Conservation (phyloP, 2,329 filamentous ascomycete genomes). For the Exophiala alcalophila region DNA sequence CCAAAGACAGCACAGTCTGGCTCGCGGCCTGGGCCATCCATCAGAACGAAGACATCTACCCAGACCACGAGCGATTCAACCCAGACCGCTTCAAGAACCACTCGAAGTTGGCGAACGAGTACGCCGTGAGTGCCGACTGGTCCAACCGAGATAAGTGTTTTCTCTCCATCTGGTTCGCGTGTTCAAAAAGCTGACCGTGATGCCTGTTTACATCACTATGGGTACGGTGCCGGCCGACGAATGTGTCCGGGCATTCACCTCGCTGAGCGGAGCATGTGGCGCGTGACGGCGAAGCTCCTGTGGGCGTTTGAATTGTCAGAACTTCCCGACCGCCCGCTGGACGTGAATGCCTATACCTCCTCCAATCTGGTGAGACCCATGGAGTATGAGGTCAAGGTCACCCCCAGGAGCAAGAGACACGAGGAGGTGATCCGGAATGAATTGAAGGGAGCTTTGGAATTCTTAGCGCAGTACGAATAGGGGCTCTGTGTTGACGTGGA, state of each 20-base stretch:
- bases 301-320: conserved; percentile 45
- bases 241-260: conserved; percentile 51
- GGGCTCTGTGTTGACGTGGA: no score
- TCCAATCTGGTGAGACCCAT: conserved; percentile 16
- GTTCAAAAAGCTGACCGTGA: conserved; percentile 3
- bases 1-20: conserved; percentile 47
- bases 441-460: conserved; percentile 8
- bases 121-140: conserved; percentile 36
- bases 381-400: conserved; percentile 10
- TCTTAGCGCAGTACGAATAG: conserved; percentile 15
- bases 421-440: conserved; percentile 4
- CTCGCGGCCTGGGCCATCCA: conserved; percentile 47
- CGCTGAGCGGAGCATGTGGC: conserved; percentile 49
- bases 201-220: conserved; percentile 19
- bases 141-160: conserved; percentile 33
- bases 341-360: conserved; percentile 16
- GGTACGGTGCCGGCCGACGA: conserved; percentile 44
- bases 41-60: conserved; percentile 41
- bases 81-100: conserved; percentile 38
- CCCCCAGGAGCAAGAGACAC: conserved; percentile 7
- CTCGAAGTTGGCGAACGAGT: conserved; percentile 36
- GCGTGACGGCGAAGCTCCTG: conserved; percentile 50
- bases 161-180: no score
- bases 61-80: conserved; percentile 40
- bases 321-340: conserved; percentile 6